Base-by-base conservation (phyloP, 208 protist genomes). In the Leishmania tropica region DNA sequence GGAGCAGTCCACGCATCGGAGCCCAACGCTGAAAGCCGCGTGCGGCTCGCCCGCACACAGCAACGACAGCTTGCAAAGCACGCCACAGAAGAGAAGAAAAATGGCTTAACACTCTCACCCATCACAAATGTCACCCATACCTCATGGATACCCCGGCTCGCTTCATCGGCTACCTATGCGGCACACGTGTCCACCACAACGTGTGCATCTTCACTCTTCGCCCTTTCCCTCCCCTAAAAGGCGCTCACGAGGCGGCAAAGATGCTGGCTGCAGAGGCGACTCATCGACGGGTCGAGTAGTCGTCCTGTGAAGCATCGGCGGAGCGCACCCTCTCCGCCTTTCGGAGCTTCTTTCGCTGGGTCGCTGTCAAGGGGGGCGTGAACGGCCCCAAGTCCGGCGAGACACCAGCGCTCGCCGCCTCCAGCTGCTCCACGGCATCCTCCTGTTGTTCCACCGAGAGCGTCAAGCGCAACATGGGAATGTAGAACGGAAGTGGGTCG, bases 401-500 rank as follows among this genome's bases (percentile, higher is more conserved):
- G 19, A 51, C 19, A 51, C 45, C 47, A 15, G 60, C 45, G 40
- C 79, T 84, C 17, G 62, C 35, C 60, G 56, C 68, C 11, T 56
- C 79, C 45, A 78, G 53, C 75, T 83, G 56, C 62, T 68, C 54
- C 8, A 54, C 65, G 8, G 73, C 78, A 11, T 77, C 35, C 53
- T 81, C 83, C n/a, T 87, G 76, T n/a, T 80, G 56, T 48, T 87
- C 79, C 21, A 42, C 64, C 2, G 77, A 68, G 8, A 81, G 71
- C 21, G 77, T 67, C 42, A 89, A 65, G 6, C 68, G 78, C 28
- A 85, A 79, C 68, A 81, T 76, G 24, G 90, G 90, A 4, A 75
- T 75, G 84, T 93, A 93, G 17, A 90, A 64, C 2, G 85, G 86
- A 35, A 91, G 51, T 2, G 76, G 75, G 35, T 79, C 83, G 7